Percentiles rank a stretch among this genome's conserved stretches.
Conservation (phyloP, 441 rosid species). For the Syzygium malaccense region DNA sequence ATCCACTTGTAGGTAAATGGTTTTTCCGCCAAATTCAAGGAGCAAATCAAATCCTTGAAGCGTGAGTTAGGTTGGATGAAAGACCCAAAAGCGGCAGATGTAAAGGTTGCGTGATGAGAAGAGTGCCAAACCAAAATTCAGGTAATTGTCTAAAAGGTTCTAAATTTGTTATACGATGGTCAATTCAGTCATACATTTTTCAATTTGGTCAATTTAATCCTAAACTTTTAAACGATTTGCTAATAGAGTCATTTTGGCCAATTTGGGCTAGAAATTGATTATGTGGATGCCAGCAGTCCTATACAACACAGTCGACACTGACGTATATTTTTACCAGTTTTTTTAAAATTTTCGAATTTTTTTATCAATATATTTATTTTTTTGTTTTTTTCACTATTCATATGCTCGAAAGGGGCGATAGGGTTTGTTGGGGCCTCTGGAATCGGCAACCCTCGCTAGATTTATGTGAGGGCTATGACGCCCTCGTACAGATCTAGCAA, state of each 20-base stretch:
- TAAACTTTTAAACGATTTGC: not conserved
- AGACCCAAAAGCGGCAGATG: not conserved
- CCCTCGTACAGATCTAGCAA: not conserved
- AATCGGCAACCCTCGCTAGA: too few relatives aligned
- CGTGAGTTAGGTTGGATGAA: not conserved
- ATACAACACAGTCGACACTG: not conserved
- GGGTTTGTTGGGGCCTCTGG: rapidly evolving
- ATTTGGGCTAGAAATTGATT: not conserved
- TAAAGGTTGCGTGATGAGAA: not conserved
- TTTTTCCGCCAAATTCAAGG: not conserved
- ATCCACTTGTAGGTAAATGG: not conserved
- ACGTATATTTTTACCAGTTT: too few relatives aligned
- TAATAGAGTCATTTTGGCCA: too few relatives aligned
- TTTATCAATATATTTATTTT: too few relatives aligned
- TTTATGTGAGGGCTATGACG: not conserved
- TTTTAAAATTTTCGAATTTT: too few relatives aligned
- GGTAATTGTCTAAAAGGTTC: not conserved
- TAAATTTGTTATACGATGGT: not conserved
- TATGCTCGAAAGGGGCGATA: not conserved
- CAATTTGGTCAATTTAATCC: rapidly evolving
- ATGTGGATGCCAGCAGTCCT: rapidly evolving
- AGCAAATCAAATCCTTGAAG: not conserved
- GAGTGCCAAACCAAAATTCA: not conserved
- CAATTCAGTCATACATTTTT: not conserved
- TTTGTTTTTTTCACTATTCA: not conserved